Percentiles rank a stretch among this genome's conserved stretches.
phyloP scores from a whole-genome alignment of 2,329 filamentous ascomycete genomes.

The Colletotrichum lentis region DNA sequence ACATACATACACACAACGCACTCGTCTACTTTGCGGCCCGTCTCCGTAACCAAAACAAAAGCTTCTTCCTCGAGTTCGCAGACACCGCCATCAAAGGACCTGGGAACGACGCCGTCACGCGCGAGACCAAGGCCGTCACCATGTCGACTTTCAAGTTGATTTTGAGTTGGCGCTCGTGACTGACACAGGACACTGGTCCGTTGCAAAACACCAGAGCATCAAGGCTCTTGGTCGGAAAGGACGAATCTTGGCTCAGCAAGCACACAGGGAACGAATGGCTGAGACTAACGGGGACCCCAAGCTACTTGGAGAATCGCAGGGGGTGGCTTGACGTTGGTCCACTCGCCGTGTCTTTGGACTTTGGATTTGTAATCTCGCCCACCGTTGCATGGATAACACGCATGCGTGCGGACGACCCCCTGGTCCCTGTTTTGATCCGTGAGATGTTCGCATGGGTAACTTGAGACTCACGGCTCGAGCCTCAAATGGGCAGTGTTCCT shows the following conservation, averaged over 20 bases:
- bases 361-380: constrained; percentile 16
- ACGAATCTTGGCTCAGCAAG: background rate
- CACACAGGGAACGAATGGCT: background rate
- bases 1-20: no score
- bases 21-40: no score
- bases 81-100: constrained; percentile 56
- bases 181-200: no score
- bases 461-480: background rate
- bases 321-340: constrained; percentile 5
- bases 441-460: background rate
- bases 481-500: background rate
- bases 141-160: no score
- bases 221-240: no score
- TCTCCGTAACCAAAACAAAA: constrained; percentile 29
- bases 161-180: no score
- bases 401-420: background rate
- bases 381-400: background rate
- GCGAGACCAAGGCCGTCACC: constrained; percentile 59
- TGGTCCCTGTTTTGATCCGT: background rate
- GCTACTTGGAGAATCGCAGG: no score
- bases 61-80: constrained; percentile 69
- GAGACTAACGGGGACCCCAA: background rate
- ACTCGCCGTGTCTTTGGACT: background rate
- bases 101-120: constrained; percentile 39
- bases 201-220: no score